Evolutionary conservation across 495 filamentous ascomycete genomes (phyloP), one percentile per base, ranked within the genome.

Genomic region (Neurospora sp.): DNA sequence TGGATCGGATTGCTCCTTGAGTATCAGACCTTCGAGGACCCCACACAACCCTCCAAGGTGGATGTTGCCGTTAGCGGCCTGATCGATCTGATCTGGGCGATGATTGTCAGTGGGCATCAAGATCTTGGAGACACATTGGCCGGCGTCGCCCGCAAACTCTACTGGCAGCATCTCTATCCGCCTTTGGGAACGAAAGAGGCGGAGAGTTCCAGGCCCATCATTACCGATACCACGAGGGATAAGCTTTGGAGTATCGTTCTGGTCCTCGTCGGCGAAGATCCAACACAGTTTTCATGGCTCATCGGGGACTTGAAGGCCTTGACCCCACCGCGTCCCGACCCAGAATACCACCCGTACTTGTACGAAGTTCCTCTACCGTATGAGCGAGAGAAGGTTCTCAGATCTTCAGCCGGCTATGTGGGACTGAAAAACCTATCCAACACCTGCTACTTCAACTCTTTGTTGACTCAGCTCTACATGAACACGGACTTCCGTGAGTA

Each of bases 401-500:
- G 93, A 73, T 90, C 93, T 1, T 80, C 87, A 16, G 91, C 90
- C 53, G 93, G 93, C 37, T 95, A 96, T 77, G 89, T 92, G 20
- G 96, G 96, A 3, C 81, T 99, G 3, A 87, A 84, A 73, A 99
- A 99, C 78, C 87, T 98, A 3, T 95, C 94, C 6, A 97, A 97
- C 78, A 98, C 96, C 8, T 99, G 96, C 83, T 99, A 99, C 79
- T 85, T 98, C 80, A 98, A 98, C 82, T 98, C 96, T 0, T 85
- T 99, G 5, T 88, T 98, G 74, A 96, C 94, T 2, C 96, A 98
- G 78, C 89, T 99, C 1, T 99, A 96, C 84, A 98, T 98, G 94
- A 98, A 99, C 78, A 81, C 92, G 42, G 87, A 88, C 37, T 98
- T 99, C 76, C 89, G 96, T 14, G 87, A 89, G 41, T 97, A 98